Evolutionary conservation across 179 eudicot species (phyloP).

Genomic region (Beta lomatogona): DNA sequence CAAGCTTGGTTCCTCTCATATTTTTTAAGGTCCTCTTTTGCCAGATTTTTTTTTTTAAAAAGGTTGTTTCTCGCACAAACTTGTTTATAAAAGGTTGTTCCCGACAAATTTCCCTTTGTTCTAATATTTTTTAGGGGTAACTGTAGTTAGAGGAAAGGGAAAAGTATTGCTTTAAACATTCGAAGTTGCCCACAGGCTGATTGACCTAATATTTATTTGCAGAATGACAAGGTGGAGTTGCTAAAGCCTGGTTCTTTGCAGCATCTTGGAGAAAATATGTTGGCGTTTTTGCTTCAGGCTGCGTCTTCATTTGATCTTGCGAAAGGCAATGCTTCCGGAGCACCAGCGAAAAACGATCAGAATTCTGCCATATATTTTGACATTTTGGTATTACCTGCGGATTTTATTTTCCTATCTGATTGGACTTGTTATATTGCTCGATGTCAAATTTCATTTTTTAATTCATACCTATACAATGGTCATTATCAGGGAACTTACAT

Average conservation of each 20-base stretch:
- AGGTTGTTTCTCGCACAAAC: too few relatives aligned
- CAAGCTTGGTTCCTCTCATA: too few relatives aligned
- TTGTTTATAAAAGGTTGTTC: too few relatives aligned
- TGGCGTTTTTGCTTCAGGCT: slow-evolving; percentile 73
- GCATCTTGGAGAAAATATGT: slow-evolving; percentile 99
- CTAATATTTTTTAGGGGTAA: not conserved
- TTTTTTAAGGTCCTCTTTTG: too few relatives aligned
- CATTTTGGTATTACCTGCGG: slow-evolving; percentile 63
- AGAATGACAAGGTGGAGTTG: slow-evolving; percentile 93
- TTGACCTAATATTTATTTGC: slow-evolving; percentile 26
- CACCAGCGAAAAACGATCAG: slow-evolving; percentile 29
- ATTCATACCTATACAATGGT: slow-evolving; percentile 12
- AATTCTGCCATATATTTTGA: slow-evolving; percentile 84
- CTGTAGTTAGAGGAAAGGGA: not conserved
- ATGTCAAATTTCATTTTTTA: slow-evolving; percentile 1
- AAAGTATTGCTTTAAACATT: not conserved
- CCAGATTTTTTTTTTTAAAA: too few relatives aligned
- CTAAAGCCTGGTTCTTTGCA: slow-evolving; percentile 90
- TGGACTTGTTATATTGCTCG: slow-evolving; percentile 12
- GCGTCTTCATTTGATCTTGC: slow-evolving; percentile 66
- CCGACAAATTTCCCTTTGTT: too few relatives aligned
- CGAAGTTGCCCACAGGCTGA: not conserved
- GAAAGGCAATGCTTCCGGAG: slow-evolving; percentile 41
- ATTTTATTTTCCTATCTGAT: slow-evolving; percentile 17
- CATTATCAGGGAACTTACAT: slow-evolving; percentile 77